Base-by-base conservation (phyloP, 202 grass and related monocot genomes). In the Panicum virgatum region DNA sequence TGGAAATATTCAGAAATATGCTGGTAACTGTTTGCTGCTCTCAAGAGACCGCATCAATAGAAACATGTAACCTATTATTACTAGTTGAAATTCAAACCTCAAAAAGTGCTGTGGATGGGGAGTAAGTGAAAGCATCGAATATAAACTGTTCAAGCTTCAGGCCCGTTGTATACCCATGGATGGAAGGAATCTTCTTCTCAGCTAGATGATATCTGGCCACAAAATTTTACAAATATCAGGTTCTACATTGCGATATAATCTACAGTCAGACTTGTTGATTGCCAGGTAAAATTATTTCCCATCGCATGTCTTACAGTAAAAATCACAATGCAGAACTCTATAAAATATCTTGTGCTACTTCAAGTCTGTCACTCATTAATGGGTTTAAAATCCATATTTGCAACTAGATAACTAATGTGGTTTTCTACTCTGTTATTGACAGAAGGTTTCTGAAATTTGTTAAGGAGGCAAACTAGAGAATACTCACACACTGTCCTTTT, bases 101-200 rank as follows among this genome's bases (percentile, higher is more conserved):
- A 77, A 99, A 99, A 53, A 99, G 91, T 62, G 79, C 89, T 9
- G 90, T 88, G 18, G 97, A 94, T 38, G 93, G 97, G 73, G 93
- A 89, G 76, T 99, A 99, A 68, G 83, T 75, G 84, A 99, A 99
- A 45, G 93, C 97, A 16, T 99, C 93, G 25, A 99, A 96, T 84
- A 99, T 92, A 65, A 84, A 94, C 45, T 96, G 97, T 85, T 99
- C 97, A 71, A 99, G 93, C 78, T 99, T 99, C 75, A 96, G 76
- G 52, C 93, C 97, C 12, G 81, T 84, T 54, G 93, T 89, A 66
- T 58, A 80, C 57, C 97, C 97, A 87, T 99, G 97, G 79, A 99
- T 96, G 40, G 97, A 99, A 75, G 93, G 93, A 44, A 99, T 96
- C 87, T 99, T 99, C 86, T 96, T 99, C 78, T 94, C 91, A 62